These are phyloP conservation scores for Epicoccum nigrum DNA, from an alignment of 2,329 filamentous ascomycete species.

Conservation along the genomic window DNA sequence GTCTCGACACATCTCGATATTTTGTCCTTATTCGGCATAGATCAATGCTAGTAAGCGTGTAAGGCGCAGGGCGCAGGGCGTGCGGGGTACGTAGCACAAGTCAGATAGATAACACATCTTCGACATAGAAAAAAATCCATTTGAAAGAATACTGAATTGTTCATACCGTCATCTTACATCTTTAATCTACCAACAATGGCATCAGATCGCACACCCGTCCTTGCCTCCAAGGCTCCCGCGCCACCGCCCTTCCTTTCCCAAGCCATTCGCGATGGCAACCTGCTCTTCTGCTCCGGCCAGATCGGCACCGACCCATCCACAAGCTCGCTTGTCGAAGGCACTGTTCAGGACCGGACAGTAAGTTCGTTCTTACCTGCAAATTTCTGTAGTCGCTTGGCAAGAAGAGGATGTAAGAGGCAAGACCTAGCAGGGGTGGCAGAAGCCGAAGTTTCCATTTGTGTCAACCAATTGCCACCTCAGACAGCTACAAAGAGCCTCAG, in stretches of 20 bases:
- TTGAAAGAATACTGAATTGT: background rate
- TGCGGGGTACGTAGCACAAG: constrained; percentile 1
- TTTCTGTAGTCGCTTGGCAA: too few relatives aligned
- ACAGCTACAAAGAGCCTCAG: too few relatives aligned
- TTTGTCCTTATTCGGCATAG: too few relatives aligned
- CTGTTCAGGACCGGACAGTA: constrained; percentile 60
- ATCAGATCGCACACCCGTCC: background rate
- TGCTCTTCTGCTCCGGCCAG: constrained; percentile 72
- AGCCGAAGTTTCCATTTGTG: too few relatives aligned
- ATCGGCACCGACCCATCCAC: constrained; percentile 64
- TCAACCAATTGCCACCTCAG: too few relatives aligned
- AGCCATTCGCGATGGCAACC: constrained; percentile 56
- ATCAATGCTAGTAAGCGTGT: too few relatives aligned
- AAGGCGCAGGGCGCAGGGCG: constrained; percentile 1
- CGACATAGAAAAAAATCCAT: background rate
- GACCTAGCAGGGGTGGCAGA: too few relatives aligned
- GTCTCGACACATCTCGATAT: too few relatives aligned
- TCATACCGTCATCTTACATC: too few relatives aligned
- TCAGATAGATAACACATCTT: background rate
- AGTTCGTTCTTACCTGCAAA: background rate
- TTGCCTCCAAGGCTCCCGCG: constrained; percentile 6
- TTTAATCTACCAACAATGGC: background rate
- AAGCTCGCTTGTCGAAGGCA: constrained; percentile 61
- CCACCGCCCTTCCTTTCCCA: constrained; percentile 55
- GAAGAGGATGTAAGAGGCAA: too few relatives aligned